Evolutionary conservation across 306 rosid species (phyloP).

Genomic region (Datisca glomerata): DNA sequence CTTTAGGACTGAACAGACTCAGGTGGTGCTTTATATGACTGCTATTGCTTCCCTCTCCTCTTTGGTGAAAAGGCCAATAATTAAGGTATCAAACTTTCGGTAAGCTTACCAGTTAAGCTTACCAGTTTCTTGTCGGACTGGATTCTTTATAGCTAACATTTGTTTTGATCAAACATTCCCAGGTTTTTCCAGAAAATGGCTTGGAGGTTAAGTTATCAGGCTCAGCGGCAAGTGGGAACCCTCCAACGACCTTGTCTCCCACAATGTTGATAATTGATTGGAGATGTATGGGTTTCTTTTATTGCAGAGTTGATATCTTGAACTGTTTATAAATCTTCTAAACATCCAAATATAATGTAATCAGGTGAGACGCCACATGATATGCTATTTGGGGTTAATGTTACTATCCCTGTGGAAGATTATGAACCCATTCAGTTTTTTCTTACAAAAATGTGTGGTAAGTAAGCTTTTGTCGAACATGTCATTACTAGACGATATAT

Average conservation of each 20-base stretch:
- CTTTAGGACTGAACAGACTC: conserved; percentile 56
- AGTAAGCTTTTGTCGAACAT: too few species aligned
- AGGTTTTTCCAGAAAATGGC: conserved; percentile 67
- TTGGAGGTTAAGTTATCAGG: conserved; percentile 58
- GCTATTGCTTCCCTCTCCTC: conserved; percentile 79
- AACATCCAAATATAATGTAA: conserved; percentile 13
- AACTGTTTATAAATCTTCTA: conserved; percentile 3
- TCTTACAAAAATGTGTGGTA: conserved; percentile 82
- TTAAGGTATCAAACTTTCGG: conserved; percentile 35
- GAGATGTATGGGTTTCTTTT: conserved; percentile 65
- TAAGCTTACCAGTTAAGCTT: conserved; percentile 9
- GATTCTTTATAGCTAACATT: background rate
- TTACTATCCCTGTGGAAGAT: conserved; percentile 74
- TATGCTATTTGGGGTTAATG: conserved; percentile 56
- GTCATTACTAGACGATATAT: too few species aligned
- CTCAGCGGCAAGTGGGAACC: conserved; percentile 57
- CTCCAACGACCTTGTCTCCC: conserved; percentile 92
- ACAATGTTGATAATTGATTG: conserved; percentile 62
- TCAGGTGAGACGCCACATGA: conserved; percentile 56
- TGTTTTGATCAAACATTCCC: conserved; percentile 9
- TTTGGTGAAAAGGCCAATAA: conserved; percentile 57
- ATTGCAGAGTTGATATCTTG: conserved; percentile 12
- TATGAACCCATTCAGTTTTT: conserved; percentile 65
- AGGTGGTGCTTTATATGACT: conserved; percentile 57
- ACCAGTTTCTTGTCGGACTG: conserved; percentile 16